Conservation (phyloP, 768 basidiomycete genomes). For the Leccinum subgranulosum region DNA sequence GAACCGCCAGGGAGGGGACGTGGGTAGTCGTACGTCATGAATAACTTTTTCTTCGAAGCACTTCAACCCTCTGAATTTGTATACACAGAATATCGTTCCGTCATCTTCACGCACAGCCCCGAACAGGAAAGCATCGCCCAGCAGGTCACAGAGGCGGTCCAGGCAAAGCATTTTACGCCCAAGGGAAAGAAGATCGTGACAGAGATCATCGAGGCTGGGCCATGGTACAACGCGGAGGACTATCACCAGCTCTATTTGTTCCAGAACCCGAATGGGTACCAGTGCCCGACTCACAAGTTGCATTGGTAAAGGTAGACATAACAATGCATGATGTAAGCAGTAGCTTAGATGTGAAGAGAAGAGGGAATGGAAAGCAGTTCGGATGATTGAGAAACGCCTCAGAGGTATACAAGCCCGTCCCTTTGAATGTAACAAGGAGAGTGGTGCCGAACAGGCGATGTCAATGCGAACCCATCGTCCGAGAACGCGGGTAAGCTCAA, state of each 20-base stretch:
- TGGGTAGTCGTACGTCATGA: constrained; percentile 65
- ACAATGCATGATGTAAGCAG: too few species aligned
- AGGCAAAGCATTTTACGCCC: constrained; percentile 77
- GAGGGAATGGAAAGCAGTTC: background rate
- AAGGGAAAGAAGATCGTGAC: constrained; percentile 76
- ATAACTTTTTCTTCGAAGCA: background rate
- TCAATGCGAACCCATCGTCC: constrained; percentile 46
- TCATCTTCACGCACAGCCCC: constrained; percentile 75
- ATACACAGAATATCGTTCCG: constrained; percentile 82
- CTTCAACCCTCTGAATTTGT: background rate
- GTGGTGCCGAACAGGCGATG: constrained; percentile 65
- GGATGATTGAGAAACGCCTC: constrained; percentile 41
- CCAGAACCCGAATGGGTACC: constrained; percentile 84
- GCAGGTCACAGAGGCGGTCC: constrained; percentile 77
- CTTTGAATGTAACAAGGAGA: constrained; percentile 56
- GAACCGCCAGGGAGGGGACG: constrained; percentile 75
- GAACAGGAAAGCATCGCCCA: constrained; percentile 74
- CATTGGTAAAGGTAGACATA: constrained; percentile 56
- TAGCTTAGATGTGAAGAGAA: background rate
- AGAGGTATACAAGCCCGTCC: constrained; percentile 54
- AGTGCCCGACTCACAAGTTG: constrained; percentile 84
- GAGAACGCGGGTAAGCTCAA: constrained; percentile 44
- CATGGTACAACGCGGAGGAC: constrained; percentile 82
- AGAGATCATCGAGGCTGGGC: constrained; percentile 60
- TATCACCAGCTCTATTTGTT: constrained; percentile 81